Evolutionary conservation across 805 yeast genomes (phyloP).

Genomic region (Wickerhamomyces bisporus): DNA sequence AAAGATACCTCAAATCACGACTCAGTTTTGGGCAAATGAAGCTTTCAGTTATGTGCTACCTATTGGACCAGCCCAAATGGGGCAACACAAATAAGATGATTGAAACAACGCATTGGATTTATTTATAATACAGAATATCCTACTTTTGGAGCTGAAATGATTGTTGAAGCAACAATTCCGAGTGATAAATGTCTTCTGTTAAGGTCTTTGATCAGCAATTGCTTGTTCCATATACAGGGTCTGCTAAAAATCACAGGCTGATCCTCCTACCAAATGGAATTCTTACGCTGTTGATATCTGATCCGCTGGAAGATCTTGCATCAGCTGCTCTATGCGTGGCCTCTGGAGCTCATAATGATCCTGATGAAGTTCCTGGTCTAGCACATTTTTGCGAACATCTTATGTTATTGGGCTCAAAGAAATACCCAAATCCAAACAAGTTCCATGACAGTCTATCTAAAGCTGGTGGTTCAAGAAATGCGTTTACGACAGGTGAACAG

Average conservation of each 20-base stretch:
- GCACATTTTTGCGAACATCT: conserved; percentile 91
- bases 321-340: conserved; percentile 72
- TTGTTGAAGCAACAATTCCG: no score
- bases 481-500: conserved; percentile 62
- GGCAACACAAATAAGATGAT: no score
- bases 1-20: no score
- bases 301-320: conserved; percentile 58
- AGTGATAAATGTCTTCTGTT: conserved; percentile 7
- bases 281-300: conserved; percentile 64
- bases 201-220: conserved; percentile 16
- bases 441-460: conserved; percentile 40
- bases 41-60: no score
- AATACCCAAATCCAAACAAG: conserved; percentile 41
- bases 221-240: conserved; percentile 31
- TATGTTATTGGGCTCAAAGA: conserved; percentile 50
- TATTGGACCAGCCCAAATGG: no score
- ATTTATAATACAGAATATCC: no score
- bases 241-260: conserved; percentile 37
- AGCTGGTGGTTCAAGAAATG: conserved; percentile 58
- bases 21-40: no score
- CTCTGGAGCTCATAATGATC: conserved; percentile 80
- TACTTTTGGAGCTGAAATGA: no score
- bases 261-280: conserved; percentile 65
- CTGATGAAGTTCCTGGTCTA: conserved; percentile 62
- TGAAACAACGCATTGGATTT: no score